Percentiles rank a stretch among this genome's conserved stretches.
These are phyloP conservation scores for Corymbia calophylla DNA, from an alignment of 441 rosid species.

Conservation along the genomic window DNA sequence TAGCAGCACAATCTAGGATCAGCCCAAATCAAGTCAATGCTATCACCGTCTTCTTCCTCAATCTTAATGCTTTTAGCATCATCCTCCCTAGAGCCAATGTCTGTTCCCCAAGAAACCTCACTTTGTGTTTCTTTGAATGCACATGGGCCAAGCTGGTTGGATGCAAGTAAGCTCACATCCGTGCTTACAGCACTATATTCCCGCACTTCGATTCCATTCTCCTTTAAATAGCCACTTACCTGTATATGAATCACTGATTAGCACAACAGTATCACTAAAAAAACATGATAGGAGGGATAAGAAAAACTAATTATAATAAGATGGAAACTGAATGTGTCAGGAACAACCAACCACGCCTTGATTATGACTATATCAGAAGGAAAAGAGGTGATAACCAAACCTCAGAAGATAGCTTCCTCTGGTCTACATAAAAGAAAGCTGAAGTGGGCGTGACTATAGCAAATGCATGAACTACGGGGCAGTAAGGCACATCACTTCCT, in stretches of 20 bases:
- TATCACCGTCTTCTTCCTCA: constrained; percentile 18
- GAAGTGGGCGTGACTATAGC: constrained; percentile 69
- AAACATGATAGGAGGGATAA: background rate
- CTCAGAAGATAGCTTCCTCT: constrained; percentile 65
- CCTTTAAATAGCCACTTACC: constrained; percentile 47
- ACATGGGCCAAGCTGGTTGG: constrained; percentile 42
- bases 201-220: constrained; percentile 55
- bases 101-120: constrained; percentile 2
- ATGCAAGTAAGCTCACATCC: constrained; percentile 69
- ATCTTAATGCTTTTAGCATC: background rate
- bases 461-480: constrained; percentile 96
- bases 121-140: constrained; percentile 3
- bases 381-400: constrained; percentile 23
- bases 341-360: background rate
- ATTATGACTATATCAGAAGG: background rate
- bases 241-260: constrained; percentile 9
- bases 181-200: constrained; percentile 63
- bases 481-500: constrained; percentile 83
- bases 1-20: constrained; percentile 87
- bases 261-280: background rate
- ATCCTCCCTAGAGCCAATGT: background rate
- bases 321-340: background rate
- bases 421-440: constrained; percentile 80
- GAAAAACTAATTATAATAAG: background rate
- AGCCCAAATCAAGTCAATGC: constrained; percentile 57